Evolutionary conservation across 345 rosid genomes (phyloP).

Genomic region (Pelargonium nanum): DNA sequence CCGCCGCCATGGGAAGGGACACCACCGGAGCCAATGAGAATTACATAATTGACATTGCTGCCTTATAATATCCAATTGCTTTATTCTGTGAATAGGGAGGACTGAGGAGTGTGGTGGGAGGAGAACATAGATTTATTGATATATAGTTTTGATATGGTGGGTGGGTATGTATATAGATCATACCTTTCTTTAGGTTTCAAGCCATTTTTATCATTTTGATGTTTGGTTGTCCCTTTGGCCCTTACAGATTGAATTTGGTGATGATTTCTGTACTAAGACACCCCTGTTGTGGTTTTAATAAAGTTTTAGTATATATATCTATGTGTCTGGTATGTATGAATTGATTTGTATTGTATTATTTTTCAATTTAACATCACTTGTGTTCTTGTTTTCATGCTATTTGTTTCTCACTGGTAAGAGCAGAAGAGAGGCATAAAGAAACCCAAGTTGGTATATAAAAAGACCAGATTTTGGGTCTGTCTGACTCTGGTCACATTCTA

Average conservation of each 20-base stretch:
- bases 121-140: slow-evolving; percentile 20
- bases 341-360: too few species aligned
- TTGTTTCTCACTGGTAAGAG: too few species aligned
- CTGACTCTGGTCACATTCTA: background rate
- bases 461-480: too few species aligned
- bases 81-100: background rate
- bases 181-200: slow-evolving; percentile 4
- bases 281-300: background rate
- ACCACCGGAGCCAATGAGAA: slow-evolving; percentile 24
- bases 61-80: background rate
- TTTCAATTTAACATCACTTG: too few species aligned
- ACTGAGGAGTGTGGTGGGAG: background rate
- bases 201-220: slow-evolving; percentile 20
- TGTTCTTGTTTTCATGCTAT: too few species aligned
- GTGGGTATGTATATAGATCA: slow-evolving; percentile 37
- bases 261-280: slow-evolving; percentile 12
- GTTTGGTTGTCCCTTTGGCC: slow-evolving; percentile 2
- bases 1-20: slow-evolving; percentile 39
- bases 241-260: slow-evolving; percentile 22
- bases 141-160: slow-evolving; percentile 8
- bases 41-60: background rate
- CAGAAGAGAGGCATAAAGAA: too few species aligned
- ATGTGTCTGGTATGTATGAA: background rate
- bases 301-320: background rate
- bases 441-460: too few species aligned